Base-by-base conservation (phyloP, 306 rosid genomes). In the Quercus dentata region DNA sequence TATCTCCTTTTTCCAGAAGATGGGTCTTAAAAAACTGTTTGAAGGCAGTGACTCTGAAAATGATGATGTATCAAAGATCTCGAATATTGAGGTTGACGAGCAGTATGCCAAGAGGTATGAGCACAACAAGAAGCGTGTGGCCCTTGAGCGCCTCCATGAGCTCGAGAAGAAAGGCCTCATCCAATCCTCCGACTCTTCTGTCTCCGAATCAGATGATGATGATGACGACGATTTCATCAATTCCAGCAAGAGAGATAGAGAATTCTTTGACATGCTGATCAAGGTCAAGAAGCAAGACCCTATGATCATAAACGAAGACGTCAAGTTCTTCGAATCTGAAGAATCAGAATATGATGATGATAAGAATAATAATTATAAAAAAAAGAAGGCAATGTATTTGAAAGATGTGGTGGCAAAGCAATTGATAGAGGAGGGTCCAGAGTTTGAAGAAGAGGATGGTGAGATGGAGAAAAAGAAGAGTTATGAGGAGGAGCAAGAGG, bases 41-140 rank as follows among this genome's bases (percentile, higher is more conserved):
- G 94, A 86, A 56, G 93, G 87, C 3, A 87, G 92, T 30, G 97
- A 89, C 72, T 81, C 89, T 0, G 98, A 94, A 35, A 54, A 69
- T 20, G 92, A 89, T 0, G 85, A 87, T 14, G 55, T 82, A 44
- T 82, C 96, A 4, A 81, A 87, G 81, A 83, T 92, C 57, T 44
- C 51, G 51, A 44, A 44, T 44, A 44, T 44, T 44, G 83, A 89
- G 85, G 87, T 95, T 73, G 78, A 93, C 67, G 56, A 30, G 67
- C 88, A 76, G 7, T 88, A 71, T 76, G 91, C 91, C 30, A 82
- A 77, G 18, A 86, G 82, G 79, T 85, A 67, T 54, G 88, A 88
- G 81, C 88, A 95, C 89, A 95, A 95, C 84, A 95, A 95, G 88
- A 89, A 77, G 89, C 88, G 97, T 15, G 98, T 92, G 86, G 97